Percentiles rank a stretch among this genome's conserved stretches.
These are phyloP conservation scores for Elongisporangium senticosum DNA, from an alignment of 352 stramenopile genomes.

Conservation along the genomic window DNA sequence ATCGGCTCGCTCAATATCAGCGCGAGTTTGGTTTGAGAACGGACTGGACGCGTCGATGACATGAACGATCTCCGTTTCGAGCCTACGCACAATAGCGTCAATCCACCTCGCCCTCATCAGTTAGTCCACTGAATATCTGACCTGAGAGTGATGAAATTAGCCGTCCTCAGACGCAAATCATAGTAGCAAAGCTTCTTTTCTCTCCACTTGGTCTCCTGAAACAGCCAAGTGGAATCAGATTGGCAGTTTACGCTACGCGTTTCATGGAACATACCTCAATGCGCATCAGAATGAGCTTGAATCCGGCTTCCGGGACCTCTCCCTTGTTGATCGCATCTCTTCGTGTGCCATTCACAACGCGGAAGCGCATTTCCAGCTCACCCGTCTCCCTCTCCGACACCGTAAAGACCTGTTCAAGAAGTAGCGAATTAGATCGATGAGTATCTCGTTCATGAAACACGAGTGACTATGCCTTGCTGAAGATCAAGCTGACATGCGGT, in stretches of 20 bases:
- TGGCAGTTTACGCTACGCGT: neutral
- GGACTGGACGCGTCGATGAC: slow-evolving; percentile 33
- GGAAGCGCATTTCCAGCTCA: slow-evolving; percentile 46
- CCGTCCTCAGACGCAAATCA: slow-evolving; percentile 38
- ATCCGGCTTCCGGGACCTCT: slow-evolving; percentile 49
- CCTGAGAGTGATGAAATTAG: slow-evolving; percentile 46
- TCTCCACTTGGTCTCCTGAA: slow-evolving; percentile 24
- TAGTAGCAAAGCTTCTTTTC: slow-evolving; percentile 64
- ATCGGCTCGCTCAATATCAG: slow-evolving; percentile 29
- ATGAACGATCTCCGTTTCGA: slow-evolving; percentile 51
- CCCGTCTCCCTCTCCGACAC: slow-evolving; percentile 20
- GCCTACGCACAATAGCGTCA: slow-evolving; percentile 11
- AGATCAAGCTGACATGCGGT: slow-evolving; percentile 38
- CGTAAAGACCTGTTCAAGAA: slow-evolving; percentile 27
- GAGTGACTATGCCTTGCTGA: slow-evolving; percentile 24
- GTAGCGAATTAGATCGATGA: neutral
- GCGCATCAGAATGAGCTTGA: slow-evolving; percentile 63
- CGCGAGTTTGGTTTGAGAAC: slow-evolving; percentile 29
- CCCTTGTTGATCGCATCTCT: slow-evolving; percentile 30
- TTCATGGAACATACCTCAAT: slow-evolving; percentile 30
- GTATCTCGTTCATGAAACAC: neutral
- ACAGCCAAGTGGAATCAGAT: neutral
- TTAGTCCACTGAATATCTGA: slow-evolving; percentile 2
- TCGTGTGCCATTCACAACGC: slow-evolving; percentile 45
- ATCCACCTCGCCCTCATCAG: too few relatives aligned